Percentiles rank a stretch among this genome's conserved stretches.
Conservation (phyloP, 805 yeast genomes). For the Lachancea sp. region DNA sequence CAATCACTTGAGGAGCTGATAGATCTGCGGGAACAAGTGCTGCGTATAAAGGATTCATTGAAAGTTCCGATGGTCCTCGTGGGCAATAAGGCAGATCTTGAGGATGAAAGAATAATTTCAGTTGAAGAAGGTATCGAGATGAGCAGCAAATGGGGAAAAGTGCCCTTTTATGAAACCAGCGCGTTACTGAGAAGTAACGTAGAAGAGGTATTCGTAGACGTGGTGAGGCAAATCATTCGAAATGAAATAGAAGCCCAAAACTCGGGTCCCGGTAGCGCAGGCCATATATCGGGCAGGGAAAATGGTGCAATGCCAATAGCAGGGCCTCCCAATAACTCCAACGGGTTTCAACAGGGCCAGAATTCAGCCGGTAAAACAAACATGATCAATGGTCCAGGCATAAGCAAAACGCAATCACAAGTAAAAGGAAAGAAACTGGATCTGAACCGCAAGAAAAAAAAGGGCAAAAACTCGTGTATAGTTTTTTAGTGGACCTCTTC, state of each 20-base stretch:
- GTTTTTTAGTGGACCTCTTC: slow-evolving; percentile 5
- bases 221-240: slow-evolving; percentile 72
- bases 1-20: slow-evolving; percentile 71
- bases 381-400: background rate
- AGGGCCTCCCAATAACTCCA: background rate
- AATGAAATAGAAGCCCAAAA: slow-evolving; percentile 26
- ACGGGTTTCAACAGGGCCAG: background rate
- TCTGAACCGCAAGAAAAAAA: slow-evolving; percentile 14
- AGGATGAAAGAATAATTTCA: slow-evolving; percentile 63
- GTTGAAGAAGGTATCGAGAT: slow-evolving; percentile 80
- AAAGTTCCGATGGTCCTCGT: slow-evolving; percentile 81
- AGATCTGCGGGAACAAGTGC: slow-evolving; percentile 76
- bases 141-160: slow-evolving; percentile 80
- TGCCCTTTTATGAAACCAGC: slow-evolving; percentile 87
- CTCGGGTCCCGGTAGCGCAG: slow-evolving; percentile 4
- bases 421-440: slow-evolving; percentile 8
- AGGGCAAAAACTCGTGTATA: slow-evolving; percentile 18
- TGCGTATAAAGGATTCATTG: slow-evolving; percentile 70
- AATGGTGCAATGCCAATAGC: slow-evolving; percentile 2
- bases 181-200: slow-evolving; percentile 89
- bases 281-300: slow-evolving; percentile 5
- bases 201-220: slow-evolving; percentile 83
- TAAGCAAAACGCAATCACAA: background rate
- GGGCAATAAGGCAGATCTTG: slow-evolving; percentile 86
- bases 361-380: background rate